Evolutionary conservation across 805 yeast genomes (phyloP), one percentile per base, ranked within the genome.

Genomic region (Saturnispora serradocipensis): DNA sequence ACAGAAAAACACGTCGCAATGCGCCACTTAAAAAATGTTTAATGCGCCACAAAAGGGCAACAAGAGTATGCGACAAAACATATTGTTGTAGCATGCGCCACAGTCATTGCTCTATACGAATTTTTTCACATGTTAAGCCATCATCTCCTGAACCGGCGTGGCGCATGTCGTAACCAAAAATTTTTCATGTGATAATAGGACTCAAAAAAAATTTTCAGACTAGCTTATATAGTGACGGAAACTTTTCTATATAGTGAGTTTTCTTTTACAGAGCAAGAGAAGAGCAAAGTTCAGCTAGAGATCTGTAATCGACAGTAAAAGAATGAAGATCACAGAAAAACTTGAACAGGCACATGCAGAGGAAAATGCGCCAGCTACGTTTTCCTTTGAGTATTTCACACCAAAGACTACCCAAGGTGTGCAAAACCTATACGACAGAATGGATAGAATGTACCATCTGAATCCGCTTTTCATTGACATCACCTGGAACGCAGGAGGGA

Each of bases 401-500:
- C 99, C 99, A 45, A 93, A 93, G 73, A 93, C 99, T 0, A 76
- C 91, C 22, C 97, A 93, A 68, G 99, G 99, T 65, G 93, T 91
- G 24, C 96, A 89, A 66, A 93, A 93, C 66, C 74, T 93, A 53
- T 91, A 90, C 71, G 98, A 93, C 67, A 77, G 99, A 65, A 91
- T 93, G 90, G 98, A 93, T 64, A 80, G 97, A 67, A 93, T 93
- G 99, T 88, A 87, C 67, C 88, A 86, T 57, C 74, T 88, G 60
- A 83, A 82, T 56, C 99, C 99, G 2, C 81, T 86, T 57, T 93
- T 93, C 67, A 82, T 93, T 53, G 99, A 93, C 65, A 86, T 93
- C 56, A 93, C 99, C 1, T 93, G 99, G 99, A 91, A 91, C 63
- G 99, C 99, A 3, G 99, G 99, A 40, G 98, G 98, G 5, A 76